These are phyloP conservation scores for Elsinoe arachidis DNA, from an alignment of 2,329 filamentous ascomycete genomes.

Conservation along the genomic window DNA sequence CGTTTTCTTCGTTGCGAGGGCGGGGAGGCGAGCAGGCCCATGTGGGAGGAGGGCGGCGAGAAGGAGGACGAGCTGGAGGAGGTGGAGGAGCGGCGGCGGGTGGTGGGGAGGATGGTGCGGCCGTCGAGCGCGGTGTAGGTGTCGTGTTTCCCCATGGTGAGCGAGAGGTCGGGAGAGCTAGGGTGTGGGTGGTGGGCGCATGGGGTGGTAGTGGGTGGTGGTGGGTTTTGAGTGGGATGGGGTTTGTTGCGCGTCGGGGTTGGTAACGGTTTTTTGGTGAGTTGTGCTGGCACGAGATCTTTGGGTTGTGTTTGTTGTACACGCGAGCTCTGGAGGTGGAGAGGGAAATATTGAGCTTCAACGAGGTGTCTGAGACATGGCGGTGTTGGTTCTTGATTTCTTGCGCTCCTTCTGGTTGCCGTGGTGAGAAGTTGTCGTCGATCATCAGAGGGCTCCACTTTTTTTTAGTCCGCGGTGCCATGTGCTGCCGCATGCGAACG, in stretches of 20 bases:
- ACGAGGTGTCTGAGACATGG: neutral
- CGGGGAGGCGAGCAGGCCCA: slow-evolving; percentile 17
- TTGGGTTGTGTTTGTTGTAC: neutral
- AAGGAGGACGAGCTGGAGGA: slow-evolving; percentile 17
- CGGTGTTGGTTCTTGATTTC: neutral
- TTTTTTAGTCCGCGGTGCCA: neutral
- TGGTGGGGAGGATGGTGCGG: neutral
- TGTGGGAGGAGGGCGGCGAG: slow-evolving; percentile 18
- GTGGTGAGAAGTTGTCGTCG: neutral
- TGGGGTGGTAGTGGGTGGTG: neutral
- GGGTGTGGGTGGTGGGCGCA: neutral
- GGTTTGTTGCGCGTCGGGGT: too few species aligned
- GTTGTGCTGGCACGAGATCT: too few species aligned
- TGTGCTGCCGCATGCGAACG: too few species aligned
- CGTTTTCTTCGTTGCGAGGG: neutral
- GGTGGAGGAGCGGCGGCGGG: neutral
- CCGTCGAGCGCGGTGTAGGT: neutral
- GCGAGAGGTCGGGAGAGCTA: neutral
- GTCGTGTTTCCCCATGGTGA: neutral
- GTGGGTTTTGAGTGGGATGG: neutral
- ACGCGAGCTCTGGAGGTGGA: neutral
- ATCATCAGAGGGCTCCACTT: neutral
- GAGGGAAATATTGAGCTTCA: neutral
- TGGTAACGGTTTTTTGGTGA: too few species aligned
- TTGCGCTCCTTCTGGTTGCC: neutral